Base-by-base conservation (phyloP, 257 asterid species). In the Handroanthus guayacan region DNA sequence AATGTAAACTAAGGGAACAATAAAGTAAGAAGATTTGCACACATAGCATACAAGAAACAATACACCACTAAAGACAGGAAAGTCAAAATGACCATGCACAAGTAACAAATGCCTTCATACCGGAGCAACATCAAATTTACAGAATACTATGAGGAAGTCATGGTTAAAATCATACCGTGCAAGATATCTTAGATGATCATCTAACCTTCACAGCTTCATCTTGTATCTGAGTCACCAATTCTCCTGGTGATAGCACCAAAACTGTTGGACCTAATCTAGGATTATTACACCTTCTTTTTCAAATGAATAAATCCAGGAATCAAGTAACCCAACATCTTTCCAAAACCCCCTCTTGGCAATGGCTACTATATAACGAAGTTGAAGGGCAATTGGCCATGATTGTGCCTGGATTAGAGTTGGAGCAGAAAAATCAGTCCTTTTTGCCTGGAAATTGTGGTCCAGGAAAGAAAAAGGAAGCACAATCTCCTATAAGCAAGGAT, bases 321-420 rank as follows among this genome's bases (percentile, higher is more conserved):
- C 86, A 93, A 85, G 89, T 89, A 93, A 78, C 98, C 98, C 86
- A 93, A 25, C 31, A 25, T 93, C 81, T 93, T 93, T 71, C 98
- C 98, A 31, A 97, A 93, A 62, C 98, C 98, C 39, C 39, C 97
- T 93, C 89, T 90, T 93, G 57, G 98, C 98, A 82, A 93, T 87
- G 77, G 98, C 98, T 60, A 93, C 98, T 78, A 93, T 90, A 81
- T 93, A 96, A 31, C 92, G 90, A 37, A 95, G 93, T 77, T 86
- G 92, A 74, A 87, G 78, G 70, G 96, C 98, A 85, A 93, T 80
- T 11, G 97, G 97, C 97, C 98, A 93, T 43, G 98, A 89, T 54
- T 93, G 97, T 36, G 98, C 98, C 90, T 93, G 98, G 61, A 93
- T 93, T 3, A 97, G 98, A 63, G 97, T 88, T 76, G 98, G 97